A percentile compares a stretch with the other conserved stretches of the same genome.
Evolutionary conservation across 768 basidiomycete genomes (phyloP).

Genomic region (Russula earlei): DNA sequence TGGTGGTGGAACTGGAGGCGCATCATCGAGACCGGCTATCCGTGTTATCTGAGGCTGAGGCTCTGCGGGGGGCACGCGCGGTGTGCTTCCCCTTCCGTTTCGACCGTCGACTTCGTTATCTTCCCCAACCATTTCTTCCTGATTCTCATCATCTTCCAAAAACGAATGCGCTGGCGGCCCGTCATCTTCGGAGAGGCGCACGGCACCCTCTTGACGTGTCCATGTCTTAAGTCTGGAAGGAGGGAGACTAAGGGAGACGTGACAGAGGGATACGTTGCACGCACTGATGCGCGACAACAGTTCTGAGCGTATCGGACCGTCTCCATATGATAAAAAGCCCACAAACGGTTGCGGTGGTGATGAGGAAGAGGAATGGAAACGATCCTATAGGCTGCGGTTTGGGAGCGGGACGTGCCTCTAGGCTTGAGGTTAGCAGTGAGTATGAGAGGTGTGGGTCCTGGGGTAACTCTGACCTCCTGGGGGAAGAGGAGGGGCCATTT

Average conservation of each 20-base stretch:
- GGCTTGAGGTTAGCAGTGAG: constrained; percentile 2
- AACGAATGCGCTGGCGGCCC: constrained; percentile 57
- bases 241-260: too few species aligned
- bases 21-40: not conserved
- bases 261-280: constrained; percentile 15
- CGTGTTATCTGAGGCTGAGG: not conserved
- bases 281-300: constrained; percentile 51
- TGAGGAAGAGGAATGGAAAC: constrained; percentile 40
- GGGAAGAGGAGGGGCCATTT: constrained; percentile 9
- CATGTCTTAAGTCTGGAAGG: constrained; percentile 45
- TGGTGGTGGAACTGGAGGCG: not conserved
- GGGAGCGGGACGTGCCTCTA: constrained; percentile 35
- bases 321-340: constrained; percentile 54
- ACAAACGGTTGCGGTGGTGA: constrained; percentile 47
- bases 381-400: constrained; percentile 59
- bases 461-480: constrained; percentile 8
- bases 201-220: constrained; percentile 41
- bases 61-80: not conserved
- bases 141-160: constrained; percentile 41
- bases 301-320: constrained; percentile 41
- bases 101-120: constrained; percentile 37
- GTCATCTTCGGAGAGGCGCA: constrained; percentile 58
- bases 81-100: not conserved
- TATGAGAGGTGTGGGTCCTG: not conserved
- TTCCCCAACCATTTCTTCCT: constrained; percentile 22